Percentiles rank a stretch among this genome's conserved stretches.
Evolutionary conservation across 176 grass and related monocot genomes (phyloP).

Genomic region (Poa annua): DNA sequence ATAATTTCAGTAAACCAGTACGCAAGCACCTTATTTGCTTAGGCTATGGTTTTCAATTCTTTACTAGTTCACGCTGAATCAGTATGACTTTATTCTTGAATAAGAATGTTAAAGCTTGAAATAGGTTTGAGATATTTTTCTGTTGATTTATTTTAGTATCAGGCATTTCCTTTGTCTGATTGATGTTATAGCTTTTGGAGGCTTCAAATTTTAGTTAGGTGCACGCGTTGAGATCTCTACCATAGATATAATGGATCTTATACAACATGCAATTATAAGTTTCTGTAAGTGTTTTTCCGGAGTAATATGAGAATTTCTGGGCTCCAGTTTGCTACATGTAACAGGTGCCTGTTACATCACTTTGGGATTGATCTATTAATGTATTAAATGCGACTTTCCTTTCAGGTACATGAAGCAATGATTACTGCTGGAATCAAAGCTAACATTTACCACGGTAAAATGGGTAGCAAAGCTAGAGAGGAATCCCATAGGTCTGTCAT

Average conservation of each 20-base stretch:
- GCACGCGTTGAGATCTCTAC: not conserved
- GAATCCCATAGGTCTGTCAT: slow-evolving; percentile 75
- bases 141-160: slow-evolving; percentile 8
- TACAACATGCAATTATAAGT: not conserved
- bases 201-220: not conserved
- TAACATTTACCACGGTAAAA: slow-evolving; percentile 85
- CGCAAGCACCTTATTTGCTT: not conserved
- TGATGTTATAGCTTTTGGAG: slow-evolving; percentile 18
- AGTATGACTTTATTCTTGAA: not conserved
- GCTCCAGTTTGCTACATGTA: slow-evolving; percentile 11
- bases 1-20: not conserved
- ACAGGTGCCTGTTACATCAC: not conserved
- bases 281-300: not conserved
- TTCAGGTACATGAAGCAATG: slow-evolving; percentile 73
- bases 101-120: not conserved
- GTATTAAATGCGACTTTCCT: not conserved
- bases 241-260: not conserved
- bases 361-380: not conserved
- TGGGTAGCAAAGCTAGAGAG: slow-evolving; percentile 80
- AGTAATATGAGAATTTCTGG: slow-evolving; percentile 16
- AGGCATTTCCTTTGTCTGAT: slow-evolving; percentile 5
- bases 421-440: slow-evolving; percentile 77
- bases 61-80: not conserved
- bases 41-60: not conserved
- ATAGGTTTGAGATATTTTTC: no score